Evolutionary conservation across 257 asterid species (phyloP).

Genomic region (Petunia axillaris): DNA sequence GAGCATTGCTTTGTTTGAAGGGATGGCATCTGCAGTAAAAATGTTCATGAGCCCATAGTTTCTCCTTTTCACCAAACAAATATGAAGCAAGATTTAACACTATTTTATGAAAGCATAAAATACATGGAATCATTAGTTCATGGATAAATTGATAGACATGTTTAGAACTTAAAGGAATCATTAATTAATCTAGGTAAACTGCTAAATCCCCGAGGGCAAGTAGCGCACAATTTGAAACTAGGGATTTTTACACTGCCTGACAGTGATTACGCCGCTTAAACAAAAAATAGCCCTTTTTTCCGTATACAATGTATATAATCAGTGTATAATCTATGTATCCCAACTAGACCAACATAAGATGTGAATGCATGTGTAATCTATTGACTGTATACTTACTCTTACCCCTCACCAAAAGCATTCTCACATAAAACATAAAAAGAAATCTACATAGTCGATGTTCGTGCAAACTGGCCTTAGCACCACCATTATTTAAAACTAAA

Average conservation of each 20-base stretch:
- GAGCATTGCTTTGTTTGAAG: slow-evolving; percentile 62
- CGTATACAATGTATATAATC: too few relatives aligned
- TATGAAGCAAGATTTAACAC: background rate
- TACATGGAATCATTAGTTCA: background rate
- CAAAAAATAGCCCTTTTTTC: too few relatives aligned
- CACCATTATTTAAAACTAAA: too few relatives aligned
- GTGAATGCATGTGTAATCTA: background rate
- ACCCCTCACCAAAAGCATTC: background rate
- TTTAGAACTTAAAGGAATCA: background rate
- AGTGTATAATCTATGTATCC: too few relatives aligned
- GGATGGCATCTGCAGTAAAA: slow-evolving; percentile 59
- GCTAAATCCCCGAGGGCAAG: background rate
- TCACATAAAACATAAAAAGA: too few relatives aligned
- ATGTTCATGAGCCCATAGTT: slow-evolving; percentile 27
- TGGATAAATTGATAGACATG: background rate
- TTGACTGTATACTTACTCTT: background rate
- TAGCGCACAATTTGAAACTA: too few relatives aligned
- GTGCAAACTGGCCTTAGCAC: too few relatives aligned
- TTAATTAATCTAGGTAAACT: background rate
- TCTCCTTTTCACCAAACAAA: slow-evolving; percentile 23
- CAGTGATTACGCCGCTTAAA: too few relatives aligned
- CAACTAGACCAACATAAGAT: background rate
- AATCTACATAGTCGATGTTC: too few relatives aligned
- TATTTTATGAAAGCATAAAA: background rate
- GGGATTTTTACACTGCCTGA: too few relatives aligned